Evolutionary conservation across 164 flowering plant species (phyloP).

Genomic region (Nymphaea thermarum): DNA sequence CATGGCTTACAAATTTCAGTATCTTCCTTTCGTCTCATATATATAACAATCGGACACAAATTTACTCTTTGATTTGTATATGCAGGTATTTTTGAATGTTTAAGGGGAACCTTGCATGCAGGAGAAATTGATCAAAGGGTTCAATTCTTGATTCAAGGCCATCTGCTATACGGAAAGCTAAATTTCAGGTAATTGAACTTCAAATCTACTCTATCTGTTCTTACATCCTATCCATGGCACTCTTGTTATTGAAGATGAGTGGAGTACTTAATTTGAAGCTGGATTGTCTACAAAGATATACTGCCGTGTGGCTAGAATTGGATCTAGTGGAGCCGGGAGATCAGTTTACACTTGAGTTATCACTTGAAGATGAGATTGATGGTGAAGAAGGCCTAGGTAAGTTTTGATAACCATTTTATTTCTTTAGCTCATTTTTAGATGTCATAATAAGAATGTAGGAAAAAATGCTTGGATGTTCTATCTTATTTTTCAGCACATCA

Average conservation of each 20-base stretch:
- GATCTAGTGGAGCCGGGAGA: conserved; percentile 94
- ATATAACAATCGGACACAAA: no score
- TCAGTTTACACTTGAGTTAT: conserved; percentile 78
- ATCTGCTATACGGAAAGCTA: conserved; percentile 88
- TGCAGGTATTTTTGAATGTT: conserved; percentile 87
- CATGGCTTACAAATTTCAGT: no score
- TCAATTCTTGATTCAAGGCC: conserved; percentile 88
- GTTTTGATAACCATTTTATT: neutral
- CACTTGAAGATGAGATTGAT: conserved; percentile 68
- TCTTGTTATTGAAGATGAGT: neutral
- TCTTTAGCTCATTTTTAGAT: no score
- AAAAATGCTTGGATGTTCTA: no score
- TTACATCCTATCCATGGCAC: neutral
- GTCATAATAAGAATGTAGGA: no score
- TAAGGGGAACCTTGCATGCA: conserved; percentile 94
- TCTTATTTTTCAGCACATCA: no score
- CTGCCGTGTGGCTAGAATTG: conserved; percentile 83
- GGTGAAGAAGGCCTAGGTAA: conserved; percentile 72
- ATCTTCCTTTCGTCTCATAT: no score
- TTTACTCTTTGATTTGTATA: no score
- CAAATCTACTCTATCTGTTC: neutral
- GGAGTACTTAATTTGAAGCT: neutral
- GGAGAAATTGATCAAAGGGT: conserved; percentile 94
- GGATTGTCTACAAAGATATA: conserved; percentile 46
- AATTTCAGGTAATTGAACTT: conserved; percentile 57